Base-by-base conservation (phyloP, 495 filamentous ascomycete species). In the Aspergillus ellipticus region DNA sequence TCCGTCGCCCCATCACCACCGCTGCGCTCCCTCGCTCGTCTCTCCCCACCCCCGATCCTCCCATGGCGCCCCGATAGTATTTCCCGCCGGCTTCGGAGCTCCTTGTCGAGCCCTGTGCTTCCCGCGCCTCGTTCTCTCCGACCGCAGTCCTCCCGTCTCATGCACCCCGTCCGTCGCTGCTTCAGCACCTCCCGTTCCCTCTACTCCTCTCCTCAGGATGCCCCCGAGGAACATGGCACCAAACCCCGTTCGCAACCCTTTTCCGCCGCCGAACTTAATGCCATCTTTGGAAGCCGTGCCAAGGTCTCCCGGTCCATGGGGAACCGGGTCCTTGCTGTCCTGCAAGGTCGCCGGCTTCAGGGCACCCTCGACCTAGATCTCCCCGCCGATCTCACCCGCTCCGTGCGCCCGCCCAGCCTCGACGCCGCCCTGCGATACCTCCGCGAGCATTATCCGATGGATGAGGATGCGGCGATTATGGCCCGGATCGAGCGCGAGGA, bases 281-380 rank as follows among this genome's bases (percentile, higher is more conserved):
- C 56, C 10, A 80, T 94, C 4, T 93, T 96, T 58, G 83, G 85
- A 1, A 11, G 54, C 31, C 63, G 71, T 0, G 39, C 53, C n/a
- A 69, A 73, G 10, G 62, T 88, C 20, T 64, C 75, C 20, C 69
- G 72, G 1, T 57, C 65, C 3, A 61, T 73, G 19, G 92, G 82
- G 46, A 92, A 92, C 62, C 74, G 75, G 21, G 70, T 92, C 15
- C 70, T 96, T 5, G 71, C 73, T 24, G 79, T 89, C 29, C 71
- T 95, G 2, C 89, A 96, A 63, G 83, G 82, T 22, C 83, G 89
- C 43, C 84, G 92, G 19, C 74, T 89, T 11, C 81, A 83, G 10
- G 92, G 92, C 17, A 91, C 89, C 0, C 76, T 93, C 8, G 85
- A 90, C 55, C 61, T 74, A 10, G 67, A 74, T 33, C 66, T 79